Evolutionary conservation across 192 early-diverging fungal genomes (phyloP).

Genomic region (Lunasporangiospora selenospora): DNA sequence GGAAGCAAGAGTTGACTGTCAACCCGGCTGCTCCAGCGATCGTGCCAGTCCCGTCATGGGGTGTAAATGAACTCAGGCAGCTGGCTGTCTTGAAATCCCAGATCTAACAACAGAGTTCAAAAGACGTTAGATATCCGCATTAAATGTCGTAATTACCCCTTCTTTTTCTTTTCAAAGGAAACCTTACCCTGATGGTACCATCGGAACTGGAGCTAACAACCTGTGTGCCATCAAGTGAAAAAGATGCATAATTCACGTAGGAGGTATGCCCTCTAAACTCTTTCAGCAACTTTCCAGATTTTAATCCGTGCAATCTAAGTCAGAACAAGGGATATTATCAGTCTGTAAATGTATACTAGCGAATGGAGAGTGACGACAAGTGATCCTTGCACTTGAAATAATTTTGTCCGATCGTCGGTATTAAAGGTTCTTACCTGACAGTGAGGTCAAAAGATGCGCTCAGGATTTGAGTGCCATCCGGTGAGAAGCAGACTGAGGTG

Average conservation of each 20-base stretch:
- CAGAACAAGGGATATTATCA: background rate
- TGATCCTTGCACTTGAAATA: no score
- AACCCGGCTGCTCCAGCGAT: slow-evolving; percentile 57
- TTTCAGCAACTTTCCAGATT: slow-evolving; percentile 91
- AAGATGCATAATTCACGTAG: slow-evolving; percentile 83
- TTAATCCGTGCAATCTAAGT: slow-evolving; percentile 83
- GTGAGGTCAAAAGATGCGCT: slow-evolving; percentile 83
- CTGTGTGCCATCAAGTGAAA: slow-evolving; percentile 69
- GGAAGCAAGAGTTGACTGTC: slow-evolving; percentile 66
- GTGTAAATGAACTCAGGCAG: slow-evolving; percentile 68
- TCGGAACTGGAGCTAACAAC: slow-evolving; percentile 87
- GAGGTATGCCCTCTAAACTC: slow-evolving; percentile 94
- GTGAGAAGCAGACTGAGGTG: slow-evolving; percentile 78
- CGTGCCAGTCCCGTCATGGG: slow-evolving; percentile 54
- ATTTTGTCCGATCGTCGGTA: no score
- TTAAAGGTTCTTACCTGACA: slow-evolving; percentile 60
- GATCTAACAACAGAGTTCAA: slow-evolving; percentile 58
- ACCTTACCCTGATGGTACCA: slow-evolving; percentile 79
- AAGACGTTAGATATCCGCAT: background rate
- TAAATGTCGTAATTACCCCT: no score
- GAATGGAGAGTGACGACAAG: no score
- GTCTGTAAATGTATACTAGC: background rate
- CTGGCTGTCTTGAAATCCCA: slow-evolving; percentile 87
- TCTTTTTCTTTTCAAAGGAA: no score
- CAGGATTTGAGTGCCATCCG: slow-evolving; percentile 81